phyloP scores from a whole-genome alignment of 1,284 basidiomycete genomes.

The Macrocystidia cucumis region DNA sequence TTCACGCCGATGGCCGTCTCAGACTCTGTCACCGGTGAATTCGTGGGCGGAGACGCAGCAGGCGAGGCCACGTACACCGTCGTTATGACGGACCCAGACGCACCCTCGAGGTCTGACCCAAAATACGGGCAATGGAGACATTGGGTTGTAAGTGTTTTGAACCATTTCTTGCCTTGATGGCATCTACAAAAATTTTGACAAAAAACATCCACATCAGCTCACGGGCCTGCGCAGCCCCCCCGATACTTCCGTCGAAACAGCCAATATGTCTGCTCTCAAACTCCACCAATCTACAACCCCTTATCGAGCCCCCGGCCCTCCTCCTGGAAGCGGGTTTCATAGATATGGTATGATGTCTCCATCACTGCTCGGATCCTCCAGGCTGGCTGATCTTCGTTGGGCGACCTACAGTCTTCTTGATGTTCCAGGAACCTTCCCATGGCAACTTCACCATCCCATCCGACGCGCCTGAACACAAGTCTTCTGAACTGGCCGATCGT shows the following conservation, averaged over 20 bases:
- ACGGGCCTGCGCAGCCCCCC: constrained; percentile 45
- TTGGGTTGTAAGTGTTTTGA: constrained; percentile 45
- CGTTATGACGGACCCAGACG: constrained; percentile 64
- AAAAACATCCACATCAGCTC: too few species aligned
- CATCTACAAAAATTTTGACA: constrained; percentile 13
- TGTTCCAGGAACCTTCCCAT: constrained; percentile 48
- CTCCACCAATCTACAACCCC: constrained; percentile 43
- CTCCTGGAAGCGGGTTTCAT: constrained; percentile 46
- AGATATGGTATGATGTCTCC: constrained; percentile 40
- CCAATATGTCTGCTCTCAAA: constrained; percentile 31
- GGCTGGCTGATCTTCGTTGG: constrained; percentile 2
- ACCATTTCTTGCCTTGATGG: neutral
- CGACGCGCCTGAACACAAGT: constrained; percentile 39
- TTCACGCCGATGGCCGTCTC: constrained; percentile 37
- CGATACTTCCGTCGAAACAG: constrained; percentile 20
- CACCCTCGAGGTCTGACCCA: constrained; percentile 47
- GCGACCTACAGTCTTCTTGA: constrained; percentile 44
- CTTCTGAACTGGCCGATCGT: constrained; percentile 36
- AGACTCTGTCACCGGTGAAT: constrained; percentile 19
- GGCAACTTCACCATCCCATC: constrained; percentile 32
- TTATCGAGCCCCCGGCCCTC: constrained; percentile 52
- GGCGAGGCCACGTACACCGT: constrained; percentile 47
- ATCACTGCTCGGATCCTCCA: neutral
- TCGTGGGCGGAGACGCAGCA: constrained; percentile 9
- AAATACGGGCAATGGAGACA: constrained; percentile 55